Percentiles rank a stretch among this genome's conserved stretches.
phyloP scores from a whole-genome alignment of 768 basidiomycete species.

The Serendipita sp. region DNA sequence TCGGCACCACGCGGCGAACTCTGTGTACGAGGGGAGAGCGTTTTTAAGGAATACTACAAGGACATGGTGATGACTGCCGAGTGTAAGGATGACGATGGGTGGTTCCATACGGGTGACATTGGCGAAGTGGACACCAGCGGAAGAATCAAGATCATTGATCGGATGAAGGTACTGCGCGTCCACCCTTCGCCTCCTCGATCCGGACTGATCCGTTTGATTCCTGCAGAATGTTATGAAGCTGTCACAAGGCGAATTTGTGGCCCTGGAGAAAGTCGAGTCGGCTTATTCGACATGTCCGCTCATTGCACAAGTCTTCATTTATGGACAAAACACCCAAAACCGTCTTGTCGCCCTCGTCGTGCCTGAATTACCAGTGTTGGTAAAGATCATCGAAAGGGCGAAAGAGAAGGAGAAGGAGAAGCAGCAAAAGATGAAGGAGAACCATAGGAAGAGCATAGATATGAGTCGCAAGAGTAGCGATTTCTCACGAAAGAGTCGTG shows the following conservation, averaged over 20 bases:
- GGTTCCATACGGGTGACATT: slow-evolving; percentile 85
- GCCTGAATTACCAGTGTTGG: slow-evolving; percentile 64
- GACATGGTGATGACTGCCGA: slow-evolving; percentile 31
- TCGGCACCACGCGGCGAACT: slow-evolving; percentile 87
- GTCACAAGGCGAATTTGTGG: slow-evolving; percentile 94
- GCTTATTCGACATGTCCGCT: slow-evolving; percentile 52
- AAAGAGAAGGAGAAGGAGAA: slow-evolving; percentile 35
- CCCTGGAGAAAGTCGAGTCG: slow-evolving; percentile 88
- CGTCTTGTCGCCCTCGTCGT: slow-evolving; percentile 73
- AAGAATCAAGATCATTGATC: slow-evolving; percentile 80
- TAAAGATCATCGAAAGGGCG: slow-evolving; percentile 38
- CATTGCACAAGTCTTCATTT: slow-evolving; percentile 67
- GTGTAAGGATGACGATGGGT: slow-evolving; percentile 72
- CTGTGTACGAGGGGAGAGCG: slow-evolving; percentile 47
- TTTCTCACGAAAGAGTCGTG: no score
- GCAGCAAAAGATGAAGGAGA: no score
- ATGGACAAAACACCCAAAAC: slow-evolving; percentile 82
- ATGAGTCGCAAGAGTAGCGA: no score
- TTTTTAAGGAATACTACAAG: slow-evolving; percentile 63
- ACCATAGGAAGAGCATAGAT: no score
- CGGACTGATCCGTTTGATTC: not conserved
- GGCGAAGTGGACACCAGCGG: slow-evolving; percentile 65
- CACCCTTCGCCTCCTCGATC: not conserved
- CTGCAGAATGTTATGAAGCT: slow-evolving; percentile 93
- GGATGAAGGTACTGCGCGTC: slow-evolving; percentile 55